Percentiles rank a stretch among this genome's conserved stretches.
Conservation (phyloP, 2,329 filamentous ascomycete species). For the Phoma sp. region DNA sequence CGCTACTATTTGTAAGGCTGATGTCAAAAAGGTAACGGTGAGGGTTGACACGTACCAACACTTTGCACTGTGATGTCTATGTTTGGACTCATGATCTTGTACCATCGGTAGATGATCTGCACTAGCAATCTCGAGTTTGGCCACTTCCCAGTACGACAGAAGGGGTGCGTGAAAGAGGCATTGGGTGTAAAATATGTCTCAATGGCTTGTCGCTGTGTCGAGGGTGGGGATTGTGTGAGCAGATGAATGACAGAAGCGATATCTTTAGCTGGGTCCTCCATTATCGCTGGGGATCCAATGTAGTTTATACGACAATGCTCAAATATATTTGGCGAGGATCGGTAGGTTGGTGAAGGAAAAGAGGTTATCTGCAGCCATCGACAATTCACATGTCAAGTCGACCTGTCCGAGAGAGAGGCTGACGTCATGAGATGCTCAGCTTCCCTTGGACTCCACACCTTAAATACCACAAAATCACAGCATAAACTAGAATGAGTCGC, state of each 20-base stretch:
- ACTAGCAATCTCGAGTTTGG: conserved; percentile 72
- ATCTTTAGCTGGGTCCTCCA: conserved; percentile 57
- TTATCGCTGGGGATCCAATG: background rate
- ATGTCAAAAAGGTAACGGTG: background rate
- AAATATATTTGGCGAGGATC: background rate
- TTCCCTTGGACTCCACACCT: no score
- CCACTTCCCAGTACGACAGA: conserved; percentile 71
- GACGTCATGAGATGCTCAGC: background rate
- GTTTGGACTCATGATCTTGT: conserved; percentile 79
- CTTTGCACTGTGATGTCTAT: conserved; percentile 73
- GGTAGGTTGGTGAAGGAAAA: background rate
- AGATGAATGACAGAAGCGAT: conserved; percentile 71
- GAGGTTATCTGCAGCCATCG: background rate
- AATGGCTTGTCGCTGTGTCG: conserved; percentile 70
- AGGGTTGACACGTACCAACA: conserved; percentile 54
- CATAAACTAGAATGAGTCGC: background rate
- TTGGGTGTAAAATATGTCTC: conserved; percentile 76
- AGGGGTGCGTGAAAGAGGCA: conserved; percentile 79
- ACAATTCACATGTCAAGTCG: background rate
- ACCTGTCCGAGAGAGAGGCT: background rate
- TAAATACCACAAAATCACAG: no score
- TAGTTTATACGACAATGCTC: background rate
- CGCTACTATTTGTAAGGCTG: conserved; percentile 54
- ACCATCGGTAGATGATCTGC: conserved; percentile 72
- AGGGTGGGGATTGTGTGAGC: conserved; percentile 71